Evolutionary conservation across 2,329 filamentous ascomycete genomes (phyloP).

Genomic region (Teratosphaeria zuluensis): DNA sequence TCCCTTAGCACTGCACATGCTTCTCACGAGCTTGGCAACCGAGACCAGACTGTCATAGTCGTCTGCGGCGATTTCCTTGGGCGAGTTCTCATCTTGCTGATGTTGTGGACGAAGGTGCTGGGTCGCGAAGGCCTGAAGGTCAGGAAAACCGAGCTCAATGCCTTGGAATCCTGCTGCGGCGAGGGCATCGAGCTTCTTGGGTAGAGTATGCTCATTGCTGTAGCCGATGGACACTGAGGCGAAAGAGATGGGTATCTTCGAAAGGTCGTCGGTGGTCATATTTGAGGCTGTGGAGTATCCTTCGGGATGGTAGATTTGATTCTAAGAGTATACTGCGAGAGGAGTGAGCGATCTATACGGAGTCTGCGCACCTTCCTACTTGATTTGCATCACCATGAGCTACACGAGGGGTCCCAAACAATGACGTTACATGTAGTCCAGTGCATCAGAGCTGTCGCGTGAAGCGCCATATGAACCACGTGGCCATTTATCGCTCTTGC

Average conservation of each 20-base stretch:
- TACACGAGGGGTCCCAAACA: neutral
- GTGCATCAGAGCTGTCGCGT: neutral
- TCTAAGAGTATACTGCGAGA: neutral
- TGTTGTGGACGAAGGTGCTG: slow-evolving; percentile 35
- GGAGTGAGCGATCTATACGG: neutral
- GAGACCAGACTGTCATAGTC: slow-evolving; percentile 51
- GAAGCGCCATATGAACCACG: neutral
- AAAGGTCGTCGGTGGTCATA: slow-evolving; percentile 3
- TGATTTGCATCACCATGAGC: neutral
- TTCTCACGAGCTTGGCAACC: slow-evolving; percentile 46
- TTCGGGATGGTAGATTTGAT: neutral
- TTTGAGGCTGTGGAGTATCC: neutral
- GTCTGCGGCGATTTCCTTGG: slow-evolving; percentile 39
- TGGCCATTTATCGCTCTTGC: too few species aligned
- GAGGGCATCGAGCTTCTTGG: slow-evolving; percentile 53
- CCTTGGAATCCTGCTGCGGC: slow-evolving; percentile 55
- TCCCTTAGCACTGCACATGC: slow-evolving; percentile 43
- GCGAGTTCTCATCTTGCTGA: slow-evolving; percentile 4
- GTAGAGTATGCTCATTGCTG: slow-evolving; percentile 42
- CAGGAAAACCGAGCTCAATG: slow-evolving; percentile 66
- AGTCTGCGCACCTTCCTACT: neutral
- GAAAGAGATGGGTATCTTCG: slow-evolving; percentile 42
- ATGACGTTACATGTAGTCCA: neutral
- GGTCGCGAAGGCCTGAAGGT: slow-evolving; percentile 55
- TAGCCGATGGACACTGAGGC: slow-evolving; percentile 48